phyloP scores from a whole-genome alignment of 345 rosid species.

The Eutrema heterophyllum region DNA sequence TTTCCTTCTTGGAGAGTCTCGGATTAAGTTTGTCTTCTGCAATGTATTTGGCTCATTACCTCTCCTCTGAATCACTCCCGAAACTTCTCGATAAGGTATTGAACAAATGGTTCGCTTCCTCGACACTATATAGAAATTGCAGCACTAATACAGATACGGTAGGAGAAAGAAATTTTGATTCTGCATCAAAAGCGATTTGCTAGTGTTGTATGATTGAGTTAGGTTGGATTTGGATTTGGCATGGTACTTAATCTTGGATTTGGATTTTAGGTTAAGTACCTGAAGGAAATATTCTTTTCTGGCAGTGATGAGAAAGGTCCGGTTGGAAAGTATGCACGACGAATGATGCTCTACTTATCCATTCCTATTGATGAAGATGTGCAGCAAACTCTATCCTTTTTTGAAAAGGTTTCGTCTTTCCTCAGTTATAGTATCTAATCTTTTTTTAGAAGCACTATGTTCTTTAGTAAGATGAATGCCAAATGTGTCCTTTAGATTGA shows the following conservation, averaged over 20 bases:
- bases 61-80: constrained; percentile 55
- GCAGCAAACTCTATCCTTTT: constrained; percentile 78
- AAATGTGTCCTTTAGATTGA: constrained; percentile 48
- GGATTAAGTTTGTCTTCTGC: constrained; percentile 75
- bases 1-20: constrained; percentile 79
- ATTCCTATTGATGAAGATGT: constrained; percentile 78
- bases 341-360: constrained; percentile 74
- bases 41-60: constrained; percentile 61
- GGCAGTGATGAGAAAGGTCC: constrained; percentile 49
- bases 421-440: neutral
- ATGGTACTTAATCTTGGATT: constrained; percentile 43
- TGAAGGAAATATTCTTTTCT: constrained; percentile 76
- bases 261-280: constrained; percentile 76
- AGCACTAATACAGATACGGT: neutral
- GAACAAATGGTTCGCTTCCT: neutral
- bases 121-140: neutral
- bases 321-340: constrained; percentile 53
- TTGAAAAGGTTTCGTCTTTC: constrained; percentile 64
- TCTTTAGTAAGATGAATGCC: constrained; percentile 10
- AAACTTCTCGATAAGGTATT: constrained; percentile 49
- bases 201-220: neutral
- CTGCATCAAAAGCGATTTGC: neutral
- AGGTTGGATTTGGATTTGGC: constrained; percentile 5
- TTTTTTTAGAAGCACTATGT: neutral
- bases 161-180: neutral